A percentile compares a stretch with the other conserved stretches of the same genome.
These are phyloP conservation scores for Talaromyces sp. DNA, from an alignment of 2,329 filamentous ascomycete species.

Conservation along the genomic window DNA sequence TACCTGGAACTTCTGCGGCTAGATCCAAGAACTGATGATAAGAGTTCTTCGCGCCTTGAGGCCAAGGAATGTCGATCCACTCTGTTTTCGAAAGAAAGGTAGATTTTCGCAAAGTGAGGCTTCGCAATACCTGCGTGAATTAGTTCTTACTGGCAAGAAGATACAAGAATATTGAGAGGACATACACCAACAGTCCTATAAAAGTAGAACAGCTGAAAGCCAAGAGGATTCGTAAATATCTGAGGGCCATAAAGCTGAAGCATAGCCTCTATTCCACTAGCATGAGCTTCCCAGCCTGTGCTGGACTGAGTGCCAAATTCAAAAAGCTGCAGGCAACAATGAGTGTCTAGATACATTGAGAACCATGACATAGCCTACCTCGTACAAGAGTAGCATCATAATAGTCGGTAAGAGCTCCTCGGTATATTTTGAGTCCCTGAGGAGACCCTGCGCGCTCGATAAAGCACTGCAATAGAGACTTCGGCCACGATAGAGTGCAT, in stretches of 20 bases:
- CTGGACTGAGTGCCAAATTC: constrained; percentile 13
- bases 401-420: constrained; percentile 5
- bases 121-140: constrained; percentile 6
- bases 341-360: background rate
- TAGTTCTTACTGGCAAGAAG: background rate
- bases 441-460: background rate
- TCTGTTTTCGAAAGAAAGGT: constrained; percentile 12
- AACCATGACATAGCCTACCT: background rate
- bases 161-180: background rate
- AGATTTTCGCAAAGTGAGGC: constrained; percentile 3
- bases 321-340: background rate
- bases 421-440: background rate
- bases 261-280: constrained; percentile 4
- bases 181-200: constrained; percentile 14
- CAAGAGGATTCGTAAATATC: background rate
- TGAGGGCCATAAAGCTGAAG: background rate
- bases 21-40: constrained; percentile 15
- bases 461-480: constrained; percentile 12
- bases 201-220: constrained; percentile 12
- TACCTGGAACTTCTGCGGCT: background rate
- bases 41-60: background rate
- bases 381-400: constrained; percentile 12
- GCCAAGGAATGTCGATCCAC: constrained; percentile 1
- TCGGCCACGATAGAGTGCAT: constrained; percentile 4
- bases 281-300: constrained; percentile 12